Evolutionary conservation across 768 basidiomycete species (phyloP).

Genomic region (Termitomyces sp.): DNA sequence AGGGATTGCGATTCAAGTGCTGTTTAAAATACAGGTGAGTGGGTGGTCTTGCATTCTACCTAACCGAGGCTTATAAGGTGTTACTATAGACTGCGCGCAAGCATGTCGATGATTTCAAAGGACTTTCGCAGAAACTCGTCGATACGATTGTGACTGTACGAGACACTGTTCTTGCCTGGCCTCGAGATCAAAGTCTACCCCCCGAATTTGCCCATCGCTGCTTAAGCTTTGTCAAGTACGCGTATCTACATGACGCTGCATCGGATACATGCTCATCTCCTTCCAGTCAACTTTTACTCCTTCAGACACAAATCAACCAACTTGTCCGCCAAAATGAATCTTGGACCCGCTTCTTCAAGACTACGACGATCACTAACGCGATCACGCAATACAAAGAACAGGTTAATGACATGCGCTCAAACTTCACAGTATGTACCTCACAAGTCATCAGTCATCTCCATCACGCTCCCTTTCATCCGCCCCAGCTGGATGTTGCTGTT

Average conservation of each 20-base stretch:
- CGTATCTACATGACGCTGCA: neutral
- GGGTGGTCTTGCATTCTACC: neutral
- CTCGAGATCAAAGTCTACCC: neutral
- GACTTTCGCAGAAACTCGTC: neutral
- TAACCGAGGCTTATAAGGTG: neutral
- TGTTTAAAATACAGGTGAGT: neutral
- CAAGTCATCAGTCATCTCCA: too few relatives aligned
- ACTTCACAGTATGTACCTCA: neutral
- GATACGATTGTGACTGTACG: neutral
- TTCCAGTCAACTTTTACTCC: neutral
- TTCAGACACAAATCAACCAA: neutral
- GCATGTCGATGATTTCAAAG: conserved; percentile 1
- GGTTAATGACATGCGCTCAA: neutral
- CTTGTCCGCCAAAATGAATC: neutral
- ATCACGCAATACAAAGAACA: neutral
- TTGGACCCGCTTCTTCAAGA: neutral
- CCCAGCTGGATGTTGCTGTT: too few relatives aligned
- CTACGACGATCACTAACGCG: neutral
- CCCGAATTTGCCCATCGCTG: neutral
- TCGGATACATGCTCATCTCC: neutral
- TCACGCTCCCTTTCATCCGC: too few relatives aligned
- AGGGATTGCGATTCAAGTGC: neutral
- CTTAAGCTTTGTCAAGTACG: neutral
- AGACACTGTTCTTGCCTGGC: neutral
- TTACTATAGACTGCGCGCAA: neutral